Conservation (phyloP, 805 yeast species). For the Ascoidea tarda region DNA sequence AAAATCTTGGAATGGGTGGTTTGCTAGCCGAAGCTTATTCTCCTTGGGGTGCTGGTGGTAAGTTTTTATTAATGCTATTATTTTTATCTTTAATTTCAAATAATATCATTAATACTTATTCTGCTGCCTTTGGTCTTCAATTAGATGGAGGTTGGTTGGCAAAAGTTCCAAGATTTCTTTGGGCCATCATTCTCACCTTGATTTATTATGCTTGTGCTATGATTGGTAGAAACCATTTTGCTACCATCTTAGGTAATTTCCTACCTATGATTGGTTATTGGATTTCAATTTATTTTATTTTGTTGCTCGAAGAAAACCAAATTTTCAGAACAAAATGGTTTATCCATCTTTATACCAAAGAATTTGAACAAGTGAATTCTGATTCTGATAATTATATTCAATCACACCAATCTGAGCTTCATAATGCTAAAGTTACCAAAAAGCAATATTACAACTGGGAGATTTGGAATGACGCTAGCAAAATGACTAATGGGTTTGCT, state of each 20-base stretch:
- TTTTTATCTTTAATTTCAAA: constrained; percentile 69
- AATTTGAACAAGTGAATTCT: constrained; percentile 17
- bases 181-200: constrained; percentile 50
- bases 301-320: constrained; percentile 57
- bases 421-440: constrained; percentile 8
- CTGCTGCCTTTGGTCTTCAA: constrained; percentile 72
- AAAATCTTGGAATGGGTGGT: constrained; percentile 59
- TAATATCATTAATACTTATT: constrained; percentile 68
- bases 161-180: constrained; percentile 62
- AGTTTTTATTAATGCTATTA: constrained; percentile 54
- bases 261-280: constrained; percentile 89
- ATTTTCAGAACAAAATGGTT: constrained; percentile 44
- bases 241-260: constrained; percentile 64
- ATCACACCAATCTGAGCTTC: background rate
- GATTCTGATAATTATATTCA: constrained; percentile 1
- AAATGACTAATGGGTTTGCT: constrained; percentile 59
- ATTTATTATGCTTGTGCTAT: constrained; percentile 58
- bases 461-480: constrained; percentile 50
- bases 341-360: constrained; percentile 28
- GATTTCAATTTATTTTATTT: constrained; percentile 68
- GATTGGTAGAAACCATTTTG: constrained; percentile 62
- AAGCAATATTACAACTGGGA: constrained; percentile 52
- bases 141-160: constrained; percentile 40
- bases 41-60: constrained; percentile 69
- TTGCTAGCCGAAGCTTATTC: constrained; percentile 51